Percentiles rank a stretch among this genome's conserved stretches.
These are phyloP conservation scores for Hypoxylon lienhwacheense DNA, from an alignment of 495 filamentous ascomycete species.

Conservation along the genomic window DNA sequence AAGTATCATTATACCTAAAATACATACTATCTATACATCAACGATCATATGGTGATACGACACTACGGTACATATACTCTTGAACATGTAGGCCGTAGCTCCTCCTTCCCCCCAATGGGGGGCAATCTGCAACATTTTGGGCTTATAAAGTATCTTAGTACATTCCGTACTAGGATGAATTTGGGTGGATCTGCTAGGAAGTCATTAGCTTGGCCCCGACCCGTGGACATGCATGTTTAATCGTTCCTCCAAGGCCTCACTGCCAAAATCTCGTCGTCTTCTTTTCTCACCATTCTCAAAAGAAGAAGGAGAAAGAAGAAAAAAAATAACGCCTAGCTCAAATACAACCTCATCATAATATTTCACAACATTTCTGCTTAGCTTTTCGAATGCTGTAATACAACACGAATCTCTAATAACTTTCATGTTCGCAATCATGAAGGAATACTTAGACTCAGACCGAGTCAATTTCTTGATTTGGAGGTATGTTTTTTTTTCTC, in stretches of 20 bases:
- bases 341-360: no score
- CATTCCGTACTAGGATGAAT: constrained; percentile 27
- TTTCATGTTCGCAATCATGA: constrained; percentile 49
- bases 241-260: constrained; percentile 35
- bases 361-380: constrained; percentile 6
- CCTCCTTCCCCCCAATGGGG: constrained; percentile 14
- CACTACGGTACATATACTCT: no score
- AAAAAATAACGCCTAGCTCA: constrained; percentile 24
- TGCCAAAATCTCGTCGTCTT: constrained; percentile 33
- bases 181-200: constrained; percentile 31
- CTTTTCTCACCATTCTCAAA: constrained; percentile 32
- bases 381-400: constrained; percentile 4
- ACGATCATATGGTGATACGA: no score
- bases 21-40: no score
- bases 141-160: constrained; percentile 4
- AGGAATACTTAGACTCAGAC: constrained; percentile 77
- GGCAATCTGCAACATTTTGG: constrained; percentile 15
- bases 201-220: constrained; percentile 32
- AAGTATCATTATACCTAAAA: no score
- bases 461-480: constrained; percentile 98
- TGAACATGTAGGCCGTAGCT: constrained; percentile 7
- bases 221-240: constrained; percentile 36
- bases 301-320: constrained; percentile 22
- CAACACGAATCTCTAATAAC: background rate
- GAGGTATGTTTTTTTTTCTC: constrained; percentile 69